phyloP scores from a whole-genome alignment of 139 green algal species.

The Chlamydomonas sp. region DNA sequence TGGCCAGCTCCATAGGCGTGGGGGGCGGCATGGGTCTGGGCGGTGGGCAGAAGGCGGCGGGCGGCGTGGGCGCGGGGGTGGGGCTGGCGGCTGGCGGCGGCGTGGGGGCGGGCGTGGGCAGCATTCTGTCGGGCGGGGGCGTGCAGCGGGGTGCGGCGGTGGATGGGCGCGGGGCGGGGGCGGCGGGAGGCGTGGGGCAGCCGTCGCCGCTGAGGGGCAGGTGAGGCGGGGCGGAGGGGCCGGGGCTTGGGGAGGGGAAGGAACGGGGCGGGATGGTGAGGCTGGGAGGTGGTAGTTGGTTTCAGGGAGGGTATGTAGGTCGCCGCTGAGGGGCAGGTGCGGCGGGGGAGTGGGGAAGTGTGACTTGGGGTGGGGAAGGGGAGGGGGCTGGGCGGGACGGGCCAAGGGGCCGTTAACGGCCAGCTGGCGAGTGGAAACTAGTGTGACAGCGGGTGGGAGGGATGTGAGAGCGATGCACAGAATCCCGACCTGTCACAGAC shows the following conservation, averaged over 20 bases:
- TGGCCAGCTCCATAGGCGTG: constrained; percentile 30
- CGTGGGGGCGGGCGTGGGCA: neutral
- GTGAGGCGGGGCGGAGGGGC: neutral
- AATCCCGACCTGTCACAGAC: too few relatives aligned
- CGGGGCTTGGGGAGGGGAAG: neutral
- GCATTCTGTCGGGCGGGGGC: constrained; percentile 8
- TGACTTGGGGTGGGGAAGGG: too few relatives aligned
- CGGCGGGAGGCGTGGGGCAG: neutral
- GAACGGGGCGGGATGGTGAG: neutral
- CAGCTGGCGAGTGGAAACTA: too few relatives aligned
- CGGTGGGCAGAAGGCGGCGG: neutral
- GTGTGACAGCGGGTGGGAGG: too few relatives aligned
- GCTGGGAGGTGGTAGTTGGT: neutral
- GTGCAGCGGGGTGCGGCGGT: neutral
- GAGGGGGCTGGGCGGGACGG: too few relatives aligned
- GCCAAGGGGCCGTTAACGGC: too few relatives aligned
- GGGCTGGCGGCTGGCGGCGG: neutral
- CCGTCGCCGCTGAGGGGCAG: constrained; percentile 20
- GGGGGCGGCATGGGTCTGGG: constrained; percentile 10
- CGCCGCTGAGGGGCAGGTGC: too few relatives aligned
- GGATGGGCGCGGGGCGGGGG: neutral
- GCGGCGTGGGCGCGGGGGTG: neutral
- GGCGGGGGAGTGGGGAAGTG: too few relatives aligned
- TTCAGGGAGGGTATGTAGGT: too few relatives aligned
- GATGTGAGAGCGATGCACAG: too few relatives aligned